A percentile compares a stretch with the other conserved stretches of the same genome.
These are phyloP conservation scores for Saccharomyces kudriavzevii DNA, from an alignment of 805 yeast genomes.

Conservation along the genomic window DNA sequence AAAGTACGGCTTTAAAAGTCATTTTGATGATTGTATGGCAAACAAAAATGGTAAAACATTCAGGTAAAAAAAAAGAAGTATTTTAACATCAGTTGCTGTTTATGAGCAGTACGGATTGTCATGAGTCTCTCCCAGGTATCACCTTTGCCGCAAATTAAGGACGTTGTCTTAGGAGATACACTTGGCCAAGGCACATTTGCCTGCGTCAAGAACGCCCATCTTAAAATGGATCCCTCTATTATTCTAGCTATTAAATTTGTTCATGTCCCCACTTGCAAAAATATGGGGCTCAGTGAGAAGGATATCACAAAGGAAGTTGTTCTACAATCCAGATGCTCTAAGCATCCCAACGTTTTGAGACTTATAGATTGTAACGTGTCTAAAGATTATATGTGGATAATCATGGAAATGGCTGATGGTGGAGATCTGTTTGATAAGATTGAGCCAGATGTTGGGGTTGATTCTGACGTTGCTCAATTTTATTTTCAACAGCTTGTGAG, in stretches of 20 bases:
- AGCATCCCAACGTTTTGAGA: constrained; percentile 53
- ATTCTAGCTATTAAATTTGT: constrained; percentile 54
- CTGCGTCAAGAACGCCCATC: constrained; percentile 44
- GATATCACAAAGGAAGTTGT: constrained; percentile 46
- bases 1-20: not conserved
- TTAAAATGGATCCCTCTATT: constrained; percentile 30
- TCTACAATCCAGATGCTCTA: constrained; percentile 50
- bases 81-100: not conserved
- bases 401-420: constrained; percentile 60
- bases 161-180: constrained; percentile 41
- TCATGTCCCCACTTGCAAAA: constrained; percentile 34
- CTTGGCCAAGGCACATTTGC: constrained; percentile 68
- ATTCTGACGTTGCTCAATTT: constrained; percentile 56
- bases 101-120: not conserved
- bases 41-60: not conserved
- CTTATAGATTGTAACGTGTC: constrained; percentile 48
- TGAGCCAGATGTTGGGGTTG: constrained; percentile 67
- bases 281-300: constrained; percentile 32
- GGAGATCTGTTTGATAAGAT: constrained; percentile 76
- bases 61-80: not conserved
- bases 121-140: constrained; percentile 36
- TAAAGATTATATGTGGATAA: constrained; percentile 53
- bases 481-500: constrained; percentile 58
- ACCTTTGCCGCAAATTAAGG: constrained; percentile 39
- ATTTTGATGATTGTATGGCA: not conserved